Base-by-base conservation (phyloP, 2,329 filamentous ascomycete genomes). In the Xylariales sp. region DNA sequence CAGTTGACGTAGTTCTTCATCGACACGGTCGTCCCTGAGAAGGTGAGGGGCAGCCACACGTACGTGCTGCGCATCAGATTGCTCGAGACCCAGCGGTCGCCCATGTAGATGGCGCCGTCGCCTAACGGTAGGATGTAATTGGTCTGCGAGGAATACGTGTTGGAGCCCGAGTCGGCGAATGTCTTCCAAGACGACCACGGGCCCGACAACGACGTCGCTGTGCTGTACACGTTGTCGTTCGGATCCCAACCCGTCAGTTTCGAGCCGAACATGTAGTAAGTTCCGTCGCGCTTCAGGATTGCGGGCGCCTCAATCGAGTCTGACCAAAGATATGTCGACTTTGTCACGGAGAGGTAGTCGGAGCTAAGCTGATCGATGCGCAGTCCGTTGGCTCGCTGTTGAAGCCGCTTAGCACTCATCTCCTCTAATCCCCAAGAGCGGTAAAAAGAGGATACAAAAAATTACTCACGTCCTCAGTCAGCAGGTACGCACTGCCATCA, bases 231-330 rank as follows among this genome's bases (percentile, higher is more conserved):
- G 73, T 91, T 91, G 75, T 91, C 89, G 69, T 91, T 91, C 9
- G 89, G 80, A 65, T 85, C 80, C 87, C 86, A 89, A 2, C 85
- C 85, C 0, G 84, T 87, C 12, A 87, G 75, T 50, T 84, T 81
- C 0, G 86, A 89, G 1, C 85, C 89, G 73, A 92, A 90, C 79
- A 91, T 86, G 77, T 86, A 91, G 77, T 91, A 92, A 0, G 84
- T 83, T 0, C 83, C 85, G 14, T 85, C 81, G 7, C 84, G 83
- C 77, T 91, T 91, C 63, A 90, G 75, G 43, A 92, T 81, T 0
- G 90, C 89, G 0, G 90, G 90, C 0, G 89, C 81, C 73, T 92
- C 90, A 62, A 87, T 85, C 55, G 83, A 82, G 54, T 87, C 82
- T 2, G 70, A 56, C 83, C 86, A 91, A 1, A 83, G 78, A 65